Evolutionary conservation across 2,329 filamentous ascomycete genomes (phyloP).

Genomic region (Helotiales sp.): DNA sequence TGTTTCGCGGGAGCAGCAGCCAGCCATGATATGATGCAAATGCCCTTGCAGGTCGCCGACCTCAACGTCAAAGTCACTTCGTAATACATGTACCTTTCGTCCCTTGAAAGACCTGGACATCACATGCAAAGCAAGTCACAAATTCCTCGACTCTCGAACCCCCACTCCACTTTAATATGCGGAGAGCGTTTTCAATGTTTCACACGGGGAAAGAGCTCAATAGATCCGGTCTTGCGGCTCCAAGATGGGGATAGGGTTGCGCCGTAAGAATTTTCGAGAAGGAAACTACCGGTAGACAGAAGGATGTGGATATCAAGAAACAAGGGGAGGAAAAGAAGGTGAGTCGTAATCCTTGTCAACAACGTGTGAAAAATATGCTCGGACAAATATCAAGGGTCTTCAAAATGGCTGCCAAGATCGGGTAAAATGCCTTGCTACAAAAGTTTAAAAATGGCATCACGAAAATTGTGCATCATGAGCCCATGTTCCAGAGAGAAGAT

Average conservation of each 20-base stretch:
- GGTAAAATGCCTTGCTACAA: background rate
- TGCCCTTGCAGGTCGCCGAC: background rate
- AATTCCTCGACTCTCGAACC: background rate
- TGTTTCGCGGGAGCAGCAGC: background rate
- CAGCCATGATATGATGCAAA: background rate
- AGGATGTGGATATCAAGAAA: conserved; percentile 10
- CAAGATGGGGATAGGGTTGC: conserved; percentile 15
- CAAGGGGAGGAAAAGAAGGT: conserved; percentile 4
- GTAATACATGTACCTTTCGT: too few relatives aligned
- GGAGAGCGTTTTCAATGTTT: conserved; percentile 5
- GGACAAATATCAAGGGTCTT: background rate
- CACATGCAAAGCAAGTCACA: background rate
- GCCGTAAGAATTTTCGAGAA: conserved; percentile 20
- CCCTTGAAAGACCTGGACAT: too few relatives aligned
- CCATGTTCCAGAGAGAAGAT: background rate
- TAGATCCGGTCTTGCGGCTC: conserved; percentile 10
- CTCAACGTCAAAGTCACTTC: background rate
- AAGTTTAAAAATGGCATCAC: background rate
- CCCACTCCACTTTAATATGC: background rate
- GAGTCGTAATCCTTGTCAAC: conserved; percentile 12
- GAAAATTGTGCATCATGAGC: background rate
- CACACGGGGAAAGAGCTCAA: conserved; percentile 8
- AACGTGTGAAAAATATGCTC: conserved; percentile 10
- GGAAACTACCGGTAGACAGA: conserved; percentile 3
- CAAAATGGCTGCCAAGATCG: background rate